Base-by-base conservation (phyloP, 768 basidiomycete genomes). In the Agrocybe praecox region DNA sequence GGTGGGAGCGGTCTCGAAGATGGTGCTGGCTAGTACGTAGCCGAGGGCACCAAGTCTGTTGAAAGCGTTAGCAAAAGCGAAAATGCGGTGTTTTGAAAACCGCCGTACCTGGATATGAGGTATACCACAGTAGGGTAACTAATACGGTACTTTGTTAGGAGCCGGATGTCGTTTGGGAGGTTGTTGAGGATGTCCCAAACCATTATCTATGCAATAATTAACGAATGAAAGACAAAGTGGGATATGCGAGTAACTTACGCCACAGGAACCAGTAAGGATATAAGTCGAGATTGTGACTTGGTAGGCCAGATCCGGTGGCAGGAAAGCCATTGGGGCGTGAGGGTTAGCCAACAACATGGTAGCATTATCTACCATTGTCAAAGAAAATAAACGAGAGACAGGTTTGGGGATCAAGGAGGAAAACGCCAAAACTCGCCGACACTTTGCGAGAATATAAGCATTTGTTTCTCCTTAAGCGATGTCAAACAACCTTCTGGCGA, bases 271-370 rank as follows among this genome's bases (percentile, higher is more conserved):
- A 15, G 42, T 63, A 23, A 62, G 52, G 24, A 73, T 54, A 56
- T 71, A 69, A 2, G 60, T 57, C 9, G 66, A 46, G 1, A 70
- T 63, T 4, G 66, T 59, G 12, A 61, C 21, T 50, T 73, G 62
- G 43, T 56, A 55, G 9, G 67, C 72, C 19, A 61, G 29, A 6
- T 55, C 61, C 0, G 69, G 67, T 17, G 62, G 46, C 17, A 74
- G 60, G 47, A 64, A 69, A 7, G 69, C 73, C 59, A 70, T 52
- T 7, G 70, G 62, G 8, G 72, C 71, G 40, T 64, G 58, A 0
- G 69, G 72, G 33, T 73, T 74, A 29, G 4, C n/a, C n/a, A n/a
- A n/a, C n/a, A n/a, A 29, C 9, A 29, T 29, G 26, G 26, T n/a
- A 9, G 26, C 9, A 29, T 9, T 9, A 4, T 9, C 5, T 29